A percentile compares a stretch with the other conserved stretches of the same genome.
Conservation (phyloP, 768 basidiomycete species). For the Kwoniella botswanensis region DNA sequence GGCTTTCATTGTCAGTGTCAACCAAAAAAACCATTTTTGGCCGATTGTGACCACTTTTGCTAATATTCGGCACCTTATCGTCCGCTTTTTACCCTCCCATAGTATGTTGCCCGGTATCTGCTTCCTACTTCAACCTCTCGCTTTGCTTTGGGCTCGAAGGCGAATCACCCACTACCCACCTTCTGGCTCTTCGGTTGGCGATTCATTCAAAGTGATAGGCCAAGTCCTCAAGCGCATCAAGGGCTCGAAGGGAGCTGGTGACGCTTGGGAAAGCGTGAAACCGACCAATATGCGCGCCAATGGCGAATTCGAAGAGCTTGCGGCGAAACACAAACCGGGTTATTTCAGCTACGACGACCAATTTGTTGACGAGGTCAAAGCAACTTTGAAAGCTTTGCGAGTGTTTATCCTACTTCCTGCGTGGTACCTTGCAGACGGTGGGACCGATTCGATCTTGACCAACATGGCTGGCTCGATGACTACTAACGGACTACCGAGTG, state of each 20-base stretch:
- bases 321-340: slow-evolving; percentile 13
- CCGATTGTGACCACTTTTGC: too few species aligned
- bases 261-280: slow-evolving; percentile 45
- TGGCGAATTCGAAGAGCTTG: slow-evolving; percentile 12
- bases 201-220: slow-evolving; percentile 35
- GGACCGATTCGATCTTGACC: slow-evolving; percentile 42
- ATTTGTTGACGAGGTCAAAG: slow-evolving; percentile 51
- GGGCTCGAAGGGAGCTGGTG: slow-evolving; percentile 25
- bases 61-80: too few species aligned
- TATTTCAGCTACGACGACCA: slow-evolving; percentile 49
- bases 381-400: slow-evolving; percentile 43
- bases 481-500: slow-evolving; percentile 27
- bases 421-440: slow-evolving; percentile 47
- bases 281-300: slow-evolving; percentile 30
- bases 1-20: slow-evolving; percentile 31
- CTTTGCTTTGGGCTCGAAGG: slow-evolving; percentile 36
- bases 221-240: slow-evolving; percentile 28
- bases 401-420: slow-evolving; percentile 47
- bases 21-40: too few species aligned
- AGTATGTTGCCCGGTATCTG: slow-evolving; percentile 45
- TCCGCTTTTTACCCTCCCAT: background rate
- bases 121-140: slow-evolving; percentile 48
- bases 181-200: slow-evolving; percentile 47
- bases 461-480: slow-evolving; percentile 45
- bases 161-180: slow-evolving; percentile 40